These are phyloP conservation scores for Cryphonectria naterciae DNA, from an alignment of 2,329 filamentous ascomycete genomes.

Conservation along the genomic window DNA sequence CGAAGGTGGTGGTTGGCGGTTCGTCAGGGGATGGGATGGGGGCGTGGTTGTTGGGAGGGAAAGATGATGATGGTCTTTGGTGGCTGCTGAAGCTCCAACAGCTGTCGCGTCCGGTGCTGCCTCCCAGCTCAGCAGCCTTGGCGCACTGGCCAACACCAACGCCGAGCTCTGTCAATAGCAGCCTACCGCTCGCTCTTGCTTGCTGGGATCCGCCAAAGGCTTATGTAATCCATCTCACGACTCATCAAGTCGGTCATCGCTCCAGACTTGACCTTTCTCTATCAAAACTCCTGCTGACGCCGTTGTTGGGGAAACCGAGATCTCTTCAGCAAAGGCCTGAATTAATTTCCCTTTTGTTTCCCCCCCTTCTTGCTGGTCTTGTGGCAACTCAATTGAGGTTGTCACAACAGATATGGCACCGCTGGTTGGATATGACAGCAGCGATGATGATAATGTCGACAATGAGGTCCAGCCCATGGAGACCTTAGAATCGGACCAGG, in stretches of 20 bases:
- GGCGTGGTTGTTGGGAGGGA: not conserved
- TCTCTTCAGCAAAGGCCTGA: not conserved
- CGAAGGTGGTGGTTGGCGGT: not conserved
- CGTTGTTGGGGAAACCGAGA: too few relatives aligned
- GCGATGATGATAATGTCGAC: slow-evolving; percentile 50
- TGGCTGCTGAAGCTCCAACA: slow-evolving; percentile 7
- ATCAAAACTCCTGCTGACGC: not conserved
- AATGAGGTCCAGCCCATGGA: slow-evolving; percentile 37
- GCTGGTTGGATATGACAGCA: slow-evolving; percentile 56
- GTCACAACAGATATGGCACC: slow-evolving; percentile 40
- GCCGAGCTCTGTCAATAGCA: not conserved
- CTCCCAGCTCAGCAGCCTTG: slow-evolving; percentile 33
- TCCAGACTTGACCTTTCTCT: not conserved
- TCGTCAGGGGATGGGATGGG: not conserved
- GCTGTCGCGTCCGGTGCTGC: slow-evolving; percentile 22
- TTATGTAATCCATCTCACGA: slow-evolving; percentile 14
- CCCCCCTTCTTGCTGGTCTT: not conserved
- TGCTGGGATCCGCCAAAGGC: not conserved
- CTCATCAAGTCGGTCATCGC: not conserved
- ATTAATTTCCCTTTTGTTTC: not conserved
- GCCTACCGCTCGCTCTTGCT: not conserved
- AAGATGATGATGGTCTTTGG: not conserved
- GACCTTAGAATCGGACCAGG: slow-evolving; percentile 6
- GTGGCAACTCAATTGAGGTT: not conserved
- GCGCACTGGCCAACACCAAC: slow-evolving; percentile 23